Percentiles rank a stretch among this genome's conserved stretches.
These are phyloP conservation scores for Pythium periplocum DNA, from an alignment of 352 stramenopile species.

Conservation along the genomic window DNA sequence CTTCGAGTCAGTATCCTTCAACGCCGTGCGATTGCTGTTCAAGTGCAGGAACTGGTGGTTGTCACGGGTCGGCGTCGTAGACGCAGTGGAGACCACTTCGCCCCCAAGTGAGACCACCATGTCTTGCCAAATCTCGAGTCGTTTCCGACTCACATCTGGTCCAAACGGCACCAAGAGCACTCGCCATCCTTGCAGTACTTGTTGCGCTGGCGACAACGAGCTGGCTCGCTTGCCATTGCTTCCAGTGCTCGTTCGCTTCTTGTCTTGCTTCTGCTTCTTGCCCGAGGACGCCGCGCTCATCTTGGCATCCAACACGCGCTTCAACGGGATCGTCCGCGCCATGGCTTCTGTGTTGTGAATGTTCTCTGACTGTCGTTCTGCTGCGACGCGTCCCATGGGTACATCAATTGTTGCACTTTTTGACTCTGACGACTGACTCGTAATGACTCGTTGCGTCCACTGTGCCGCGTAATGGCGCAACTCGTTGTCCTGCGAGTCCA, in stretches of 20 bases:
- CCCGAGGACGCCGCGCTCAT: constrained; percentile 6
- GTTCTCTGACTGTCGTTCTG: neutral
- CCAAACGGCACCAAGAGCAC: constrained; percentile 55
- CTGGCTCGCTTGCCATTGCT: too few relatives aligned
- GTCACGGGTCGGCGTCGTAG: neutral
- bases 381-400: too few relatives aligned
- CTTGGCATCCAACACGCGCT: neutral
- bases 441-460: neutral
- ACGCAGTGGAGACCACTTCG: constrained; percentile 18
- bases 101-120: constrained; percentile 52
- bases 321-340: constrained; percentile 7
- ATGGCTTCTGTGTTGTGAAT: constrained; percentile 3
- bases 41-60: constrained; percentile 13
- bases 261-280: constrained; percentile 15
- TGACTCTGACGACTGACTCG: too few relatives aligned
- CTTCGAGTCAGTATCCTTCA: too few relatives aligned
- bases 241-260: constrained; percentile 9
- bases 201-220: too few relatives aligned
- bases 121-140: constrained; percentile 55
- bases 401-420: too few relatives aligned
- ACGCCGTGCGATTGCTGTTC: neutral
- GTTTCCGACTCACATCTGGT: constrained; percentile 57
- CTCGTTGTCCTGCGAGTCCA: too few relatives aligned
- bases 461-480: neutral
- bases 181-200: constrained; percentile 22